Conservation (phyloP, 495 filamentous ascomycete species). For the Xylaria cubensis region DNA sequence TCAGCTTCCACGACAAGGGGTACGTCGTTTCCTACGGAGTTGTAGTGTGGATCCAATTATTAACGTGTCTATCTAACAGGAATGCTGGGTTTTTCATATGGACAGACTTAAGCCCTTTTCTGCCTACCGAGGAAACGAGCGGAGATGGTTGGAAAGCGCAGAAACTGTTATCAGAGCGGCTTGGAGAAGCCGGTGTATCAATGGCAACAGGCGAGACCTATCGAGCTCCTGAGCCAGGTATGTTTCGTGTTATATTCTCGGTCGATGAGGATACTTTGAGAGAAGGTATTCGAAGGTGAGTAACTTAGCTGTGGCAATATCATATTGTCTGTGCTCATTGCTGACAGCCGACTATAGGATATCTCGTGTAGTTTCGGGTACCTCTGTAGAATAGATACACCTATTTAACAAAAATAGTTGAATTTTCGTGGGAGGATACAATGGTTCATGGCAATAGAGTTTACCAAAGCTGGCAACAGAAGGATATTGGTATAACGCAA, state of each 20-base stretch:
- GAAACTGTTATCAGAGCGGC: background rate
- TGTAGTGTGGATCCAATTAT: background rate
- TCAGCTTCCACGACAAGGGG: slow-evolving; percentile 45
- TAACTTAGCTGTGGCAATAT: background rate
- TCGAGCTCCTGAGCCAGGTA: slow-evolving; percentile 55
- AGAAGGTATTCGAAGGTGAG: slow-evolving; percentile 54
- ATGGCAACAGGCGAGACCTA: slow-evolving; percentile 52
- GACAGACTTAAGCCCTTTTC: slow-evolving; percentile 55
- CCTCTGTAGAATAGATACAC: background rate
- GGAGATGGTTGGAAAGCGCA: slow-evolving; percentile 34
- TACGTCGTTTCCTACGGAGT: background rate
- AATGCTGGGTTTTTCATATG: slow-evolving; percentile 69
- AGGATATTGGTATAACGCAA: background rate
- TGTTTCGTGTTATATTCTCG: slow-evolving; percentile 61
- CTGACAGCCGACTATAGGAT: background rate
- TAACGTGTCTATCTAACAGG: slow-evolving; percentile 29
- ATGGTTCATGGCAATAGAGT: background rate
- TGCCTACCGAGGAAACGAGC: slow-evolving; percentile 31
- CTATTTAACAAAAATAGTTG: background rate
- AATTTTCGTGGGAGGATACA: background rate
- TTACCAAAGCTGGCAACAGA: background rate
- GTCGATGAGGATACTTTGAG: slow-evolving; percentile 45
- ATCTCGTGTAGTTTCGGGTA: background rate
- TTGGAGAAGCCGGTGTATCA: background rate
- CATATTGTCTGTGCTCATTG: background rate